Evolutionary conservation across 805 yeast genomes (phyloP), one percentile per base, ranked within the genome.

Genomic region (Maudiozyma bulderi): DNA sequence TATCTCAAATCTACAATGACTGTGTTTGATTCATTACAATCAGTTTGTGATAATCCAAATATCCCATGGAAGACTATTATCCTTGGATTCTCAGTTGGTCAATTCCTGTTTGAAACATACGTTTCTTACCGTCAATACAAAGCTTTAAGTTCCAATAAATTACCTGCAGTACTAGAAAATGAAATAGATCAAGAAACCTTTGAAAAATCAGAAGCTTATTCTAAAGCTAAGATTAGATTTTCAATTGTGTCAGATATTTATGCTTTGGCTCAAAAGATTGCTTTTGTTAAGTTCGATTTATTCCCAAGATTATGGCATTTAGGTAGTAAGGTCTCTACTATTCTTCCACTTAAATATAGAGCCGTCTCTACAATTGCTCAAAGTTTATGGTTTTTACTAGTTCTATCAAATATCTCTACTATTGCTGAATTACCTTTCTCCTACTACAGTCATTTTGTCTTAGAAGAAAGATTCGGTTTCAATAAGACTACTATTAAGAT

Each of bases 401-500:
- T 73, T 29, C 70, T 78, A 58, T 70, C 80, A 33, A 47, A 72
- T 28, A 51, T 81, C 43, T 71, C 82, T 8, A 71, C 82, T 2
- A 46, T 87, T 2, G 50, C 80, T 32, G 72, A 78, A 3, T 64
- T 85, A 48, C 99, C 99, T 3, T 61, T 82, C 26, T 73, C 81
- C 8, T 81, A 84, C 64, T 90, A 89, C 68, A 72, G 77, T 50
- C 84, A 84, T 58, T 93, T 93, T 70, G 90, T 89, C 13, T 73
- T 93, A 57, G 99, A 93, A 69, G 96, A 91, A 65, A 80, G 80
- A 67, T 91, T 75, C 60, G 99, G 99, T 1, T 93, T 93, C 72
- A 93, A 93, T 72, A 93, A 93, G 68, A 74, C 79, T 56, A 91
- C 97, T 3, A 52, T 74, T 14, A 69, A 72, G 46, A 71, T 88